These are phyloP conservation scores for Pinus taeda DNA, from an alignment of 75 land plant genomes.

Conservation along the genomic window DNA sequence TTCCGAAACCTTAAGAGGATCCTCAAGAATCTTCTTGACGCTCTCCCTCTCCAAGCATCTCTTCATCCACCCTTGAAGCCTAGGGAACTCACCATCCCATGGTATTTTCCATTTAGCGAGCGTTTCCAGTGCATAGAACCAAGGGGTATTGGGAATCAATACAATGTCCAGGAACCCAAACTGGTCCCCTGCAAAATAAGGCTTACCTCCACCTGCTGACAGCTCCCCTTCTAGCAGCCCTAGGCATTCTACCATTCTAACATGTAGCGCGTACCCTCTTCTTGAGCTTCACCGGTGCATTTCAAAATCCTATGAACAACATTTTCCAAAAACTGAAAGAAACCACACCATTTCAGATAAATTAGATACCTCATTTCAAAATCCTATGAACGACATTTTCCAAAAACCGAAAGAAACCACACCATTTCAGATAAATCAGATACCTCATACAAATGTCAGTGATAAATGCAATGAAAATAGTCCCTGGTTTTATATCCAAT, in stretches of 20 bases:
- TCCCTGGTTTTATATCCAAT: no score
- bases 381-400: neutral
- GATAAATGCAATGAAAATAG: neutral
- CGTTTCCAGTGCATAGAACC: neutral
- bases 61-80: neutral
- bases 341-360: no score
- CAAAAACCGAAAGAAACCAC: no score
- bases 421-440: no score
- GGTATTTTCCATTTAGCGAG: neutral
- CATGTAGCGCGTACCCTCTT: neutral
- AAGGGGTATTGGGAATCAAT: neutral
- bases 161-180: conserved; percentile 5
- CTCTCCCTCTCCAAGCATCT: neutral
- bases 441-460: no score
- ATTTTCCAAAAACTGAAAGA: neutral
- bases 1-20: no score
- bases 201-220: neutral
- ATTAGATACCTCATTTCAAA: neutral
- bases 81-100: neutral
- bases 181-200: conserved; percentile 4
- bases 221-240: neutral
- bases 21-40: neutral
- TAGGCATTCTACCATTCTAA: conserved; percentile 5
- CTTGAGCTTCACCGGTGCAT: neutral
- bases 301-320: neutral